These are phyloP conservation scores for Bassia scoparia DNA, from an alignment of 148 eudicot genomes.

Conservation along the genomic window DNA sequence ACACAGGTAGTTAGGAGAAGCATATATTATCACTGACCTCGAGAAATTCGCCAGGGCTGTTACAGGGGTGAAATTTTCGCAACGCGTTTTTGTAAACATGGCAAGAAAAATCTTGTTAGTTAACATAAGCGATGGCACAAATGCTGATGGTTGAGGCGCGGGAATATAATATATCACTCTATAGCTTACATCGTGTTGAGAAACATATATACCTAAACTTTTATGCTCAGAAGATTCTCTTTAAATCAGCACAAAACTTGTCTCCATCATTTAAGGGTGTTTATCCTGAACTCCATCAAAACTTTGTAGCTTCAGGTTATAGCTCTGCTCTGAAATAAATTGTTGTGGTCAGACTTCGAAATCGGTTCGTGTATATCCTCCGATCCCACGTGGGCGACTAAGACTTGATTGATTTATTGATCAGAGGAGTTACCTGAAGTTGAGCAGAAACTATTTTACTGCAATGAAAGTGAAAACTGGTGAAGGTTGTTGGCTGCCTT, in stretches of 20 bases:
- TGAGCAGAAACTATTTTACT: conserved; percentile 81
- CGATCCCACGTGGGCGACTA: too few species aligned
- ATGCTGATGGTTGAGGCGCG: too few species aligned
- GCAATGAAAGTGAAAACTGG: conserved; percentile 80
- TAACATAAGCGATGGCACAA: too few species aligned
- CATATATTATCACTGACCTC: conserved; percentile 37
- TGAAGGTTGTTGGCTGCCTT: conserved; percentile 84
- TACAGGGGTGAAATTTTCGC: neutral
- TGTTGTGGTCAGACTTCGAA: conserved; percentile 20
- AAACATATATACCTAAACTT: conserved; percentile 48
- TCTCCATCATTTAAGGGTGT: conserved; percentile 70
- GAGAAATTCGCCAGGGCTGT: conserved; percentile 40
- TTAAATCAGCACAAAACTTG: conserved; percentile 66
- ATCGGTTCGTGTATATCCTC: neutral
- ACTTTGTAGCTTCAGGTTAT: conserved; percentile 79
- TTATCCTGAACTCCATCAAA: conserved; percentile 61
- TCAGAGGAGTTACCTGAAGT: conserved; percentile 63
- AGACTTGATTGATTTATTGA: too few species aligned
- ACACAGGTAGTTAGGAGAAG: neutral
- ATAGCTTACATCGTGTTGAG: neutral
- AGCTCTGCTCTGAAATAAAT: conserved; percentile 70
- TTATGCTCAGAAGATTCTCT: conserved; percentile 77
- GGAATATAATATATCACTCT: neutral
- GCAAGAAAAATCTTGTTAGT: conserved; percentile 17
- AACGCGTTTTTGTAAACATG: neutral